phyloP scores from a whole-genome alignment of 1,139 yeast species.

The Candida sanyaensis region DNA sequence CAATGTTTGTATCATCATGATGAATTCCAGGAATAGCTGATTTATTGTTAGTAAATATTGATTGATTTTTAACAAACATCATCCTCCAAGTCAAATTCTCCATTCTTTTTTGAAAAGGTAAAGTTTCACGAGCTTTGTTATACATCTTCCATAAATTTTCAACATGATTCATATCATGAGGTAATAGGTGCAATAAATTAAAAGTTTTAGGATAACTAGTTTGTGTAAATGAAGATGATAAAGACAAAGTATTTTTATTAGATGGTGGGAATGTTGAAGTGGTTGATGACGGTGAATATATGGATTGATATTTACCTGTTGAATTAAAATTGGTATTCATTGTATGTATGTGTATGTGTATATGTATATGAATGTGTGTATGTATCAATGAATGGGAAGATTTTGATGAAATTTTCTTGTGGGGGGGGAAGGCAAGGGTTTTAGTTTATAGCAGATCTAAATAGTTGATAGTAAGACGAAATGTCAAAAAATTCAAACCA shows the following conservation, averaged over 20 bases:
- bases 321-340: slow-evolving; percentile 7
- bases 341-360: not conserved
- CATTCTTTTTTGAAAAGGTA: slow-evolving; percentile 75
- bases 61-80: slow-evolving; percentile 60
- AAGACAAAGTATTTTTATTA: slow-evolving; percentile 1
- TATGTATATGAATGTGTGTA: no score
- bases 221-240: not conserved
- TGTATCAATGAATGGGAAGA: no score
- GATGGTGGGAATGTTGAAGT: slow-evolving; percentile 6
- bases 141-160: slow-evolving; percentile 80
- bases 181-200: slow-evolving; percentile 11
- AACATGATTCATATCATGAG: slow-evolving; percentile 27
- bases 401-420: no score
- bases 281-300: slow-evolving; percentile 13
- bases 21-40: not conserved
- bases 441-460: not conserved
- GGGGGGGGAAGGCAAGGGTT: no score
- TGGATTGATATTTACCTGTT: slow-evolving; percentile 10
- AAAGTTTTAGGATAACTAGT: slow-evolving; percentile 5
- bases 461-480: not conserved
- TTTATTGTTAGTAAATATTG: not conserved
- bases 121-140: slow-evolving; percentile 70
- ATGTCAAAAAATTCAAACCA: not conserved
- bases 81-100: slow-evolving; percentile 86
- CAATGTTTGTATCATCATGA: not conserved